phyloP scores from a whole-genome alignment of 305 asterid genomes.

The Salvia sclarea region DNA sequence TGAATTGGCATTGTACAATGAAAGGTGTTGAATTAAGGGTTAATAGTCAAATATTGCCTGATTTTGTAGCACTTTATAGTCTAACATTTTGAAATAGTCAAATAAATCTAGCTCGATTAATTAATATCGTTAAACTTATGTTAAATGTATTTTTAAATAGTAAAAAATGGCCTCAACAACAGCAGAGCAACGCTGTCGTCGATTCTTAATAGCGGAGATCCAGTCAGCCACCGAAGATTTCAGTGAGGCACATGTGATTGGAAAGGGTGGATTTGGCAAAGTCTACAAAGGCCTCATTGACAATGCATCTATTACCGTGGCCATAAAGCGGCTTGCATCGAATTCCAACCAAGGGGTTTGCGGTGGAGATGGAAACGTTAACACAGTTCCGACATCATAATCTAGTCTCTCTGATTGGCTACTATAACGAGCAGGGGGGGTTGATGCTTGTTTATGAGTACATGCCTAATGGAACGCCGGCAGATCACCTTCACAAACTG shows the following conservation, averaged over 20 bases:
- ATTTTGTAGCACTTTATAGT: too few species aligned
- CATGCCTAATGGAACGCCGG: slow-evolving; percentile 42
- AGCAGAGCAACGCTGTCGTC: slow-evolving; percentile 34
- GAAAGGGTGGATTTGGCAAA: slow-evolving; percentile 48
- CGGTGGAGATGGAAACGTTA: slow-evolving; percentile 41
- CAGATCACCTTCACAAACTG: slow-evolving; percentile 45
- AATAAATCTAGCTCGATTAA: too few species aligned
- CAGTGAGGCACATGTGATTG: slow-evolving; percentile 26
- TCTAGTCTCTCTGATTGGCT: slow-evolving; percentile 45
- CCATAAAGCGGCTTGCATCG: slow-evolving; percentile 38
- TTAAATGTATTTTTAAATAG: too few species aligned
- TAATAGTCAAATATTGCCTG: too few species aligned
- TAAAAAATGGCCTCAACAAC: too few species aligned
- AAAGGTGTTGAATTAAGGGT: too few species aligned
- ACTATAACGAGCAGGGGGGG: slow-evolving; percentile 40
- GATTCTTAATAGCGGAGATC: slow-evolving; percentile 41
- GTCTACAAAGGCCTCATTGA: slow-evolving; percentile 43
- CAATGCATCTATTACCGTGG: slow-evolving; percentile 30
- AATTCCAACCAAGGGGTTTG: slow-evolving; percentile 51
- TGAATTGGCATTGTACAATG: too few species aligned
- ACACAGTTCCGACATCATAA: slow-evolving; percentile 45
- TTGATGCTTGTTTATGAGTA: slow-evolving; percentile 44
- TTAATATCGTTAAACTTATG: too few species aligned
- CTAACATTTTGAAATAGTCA: too few species aligned
- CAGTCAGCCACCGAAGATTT: slow-evolving; percentile 39